phyloP scores from a whole-genome alignment of 768 basidiomycete species.

The Suillus luteus region DNA sequence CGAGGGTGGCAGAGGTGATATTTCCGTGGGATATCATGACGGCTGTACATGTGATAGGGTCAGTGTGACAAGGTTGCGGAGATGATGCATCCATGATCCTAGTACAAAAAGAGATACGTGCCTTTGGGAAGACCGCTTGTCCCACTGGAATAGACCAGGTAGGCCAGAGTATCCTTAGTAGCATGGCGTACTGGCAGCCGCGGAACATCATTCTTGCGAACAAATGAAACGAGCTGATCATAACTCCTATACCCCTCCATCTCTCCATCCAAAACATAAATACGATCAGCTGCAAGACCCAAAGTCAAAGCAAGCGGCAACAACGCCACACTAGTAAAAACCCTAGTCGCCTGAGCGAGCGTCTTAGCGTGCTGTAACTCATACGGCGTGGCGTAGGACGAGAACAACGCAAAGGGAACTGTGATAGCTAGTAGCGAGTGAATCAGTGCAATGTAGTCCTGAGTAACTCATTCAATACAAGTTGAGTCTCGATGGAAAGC shows the following conservation, averaged over 20 bases:
- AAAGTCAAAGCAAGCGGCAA: conserved; percentile 43
- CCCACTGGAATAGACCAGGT: conserved; percentile 76
- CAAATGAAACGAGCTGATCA: conserved; percentile 23
- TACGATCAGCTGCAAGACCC: conserved; percentile 40
- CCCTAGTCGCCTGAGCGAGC: conserved; percentile 39
- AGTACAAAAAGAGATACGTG: too few relatives aligned
- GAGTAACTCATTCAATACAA: not conserved
- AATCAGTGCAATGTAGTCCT: conserved; percentile 48
- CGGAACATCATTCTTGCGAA: conserved; percentile 35
- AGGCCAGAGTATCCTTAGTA: conserved; percentile 56
- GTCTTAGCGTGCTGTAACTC: conserved; percentile 44
- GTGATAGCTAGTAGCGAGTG: conserved; percentile 42
- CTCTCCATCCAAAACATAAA: conserved; percentile 51
- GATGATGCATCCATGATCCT: too few relatives aligned
- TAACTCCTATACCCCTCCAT: conserved; percentile 45
- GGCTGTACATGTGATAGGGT: too few relatives aligned
- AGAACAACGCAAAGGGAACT: conserved; percentile 54
- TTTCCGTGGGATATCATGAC: too few relatives aligned
- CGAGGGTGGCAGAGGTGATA: too few relatives aligned
- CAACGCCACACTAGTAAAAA: conserved; percentile 53
- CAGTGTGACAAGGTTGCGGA: too few relatives aligned
- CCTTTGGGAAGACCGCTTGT: conserved; percentile 51
- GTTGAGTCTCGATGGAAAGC: not conserved
- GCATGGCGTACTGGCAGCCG: conserved; percentile 47
- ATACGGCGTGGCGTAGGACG: conserved; percentile 54